phyloP scores from a whole-genome alignment of 139 green algal genomes.

The Coelastrella sp. region DNA sequence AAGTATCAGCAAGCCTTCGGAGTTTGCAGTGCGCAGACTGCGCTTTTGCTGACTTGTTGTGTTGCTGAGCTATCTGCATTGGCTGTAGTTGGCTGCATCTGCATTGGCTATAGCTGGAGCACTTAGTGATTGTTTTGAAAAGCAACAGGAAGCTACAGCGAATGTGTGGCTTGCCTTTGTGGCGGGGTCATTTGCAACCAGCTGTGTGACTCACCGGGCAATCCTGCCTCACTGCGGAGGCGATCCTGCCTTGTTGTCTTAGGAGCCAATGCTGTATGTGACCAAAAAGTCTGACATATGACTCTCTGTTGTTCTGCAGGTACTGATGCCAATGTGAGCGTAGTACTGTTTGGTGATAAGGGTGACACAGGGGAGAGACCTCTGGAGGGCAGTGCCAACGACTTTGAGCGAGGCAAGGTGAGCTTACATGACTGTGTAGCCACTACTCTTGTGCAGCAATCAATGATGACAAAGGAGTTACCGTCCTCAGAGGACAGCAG shows the following conservation, averaged over 20 bases:
- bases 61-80: too few species aligned
- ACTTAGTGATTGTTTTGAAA: too few species aligned
- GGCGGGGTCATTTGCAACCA: too few species aligned
- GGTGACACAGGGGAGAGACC: conserved; percentile 63
- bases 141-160: too few species aligned
- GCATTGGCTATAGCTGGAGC: too few species aligned
- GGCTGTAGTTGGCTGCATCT: too few species aligned
- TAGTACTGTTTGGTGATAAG: conserved; percentile 65
- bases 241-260: too few species aligned
- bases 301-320: conserved; percentile 14
- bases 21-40: not conserved
- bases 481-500: too few species aligned
- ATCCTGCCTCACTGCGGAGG: too few species aligned
- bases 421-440: not conserved
- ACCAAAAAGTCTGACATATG: not conserved
- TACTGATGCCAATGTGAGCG: conserved; percentile 52
- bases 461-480: not conserved
- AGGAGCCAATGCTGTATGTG: not conserved
- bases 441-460: not conserved
- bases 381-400: conserved; percentile 60
- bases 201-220: too few species aligned
- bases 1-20: too few species aligned
- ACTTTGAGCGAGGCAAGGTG: conserved; percentile 65
- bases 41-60: not conserved
- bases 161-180: too few species aligned